Evolutionary conservation across 2,329 filamentous ascomycete species (phyloP).

Genomic region (Venturia aucupariae): DNA sequence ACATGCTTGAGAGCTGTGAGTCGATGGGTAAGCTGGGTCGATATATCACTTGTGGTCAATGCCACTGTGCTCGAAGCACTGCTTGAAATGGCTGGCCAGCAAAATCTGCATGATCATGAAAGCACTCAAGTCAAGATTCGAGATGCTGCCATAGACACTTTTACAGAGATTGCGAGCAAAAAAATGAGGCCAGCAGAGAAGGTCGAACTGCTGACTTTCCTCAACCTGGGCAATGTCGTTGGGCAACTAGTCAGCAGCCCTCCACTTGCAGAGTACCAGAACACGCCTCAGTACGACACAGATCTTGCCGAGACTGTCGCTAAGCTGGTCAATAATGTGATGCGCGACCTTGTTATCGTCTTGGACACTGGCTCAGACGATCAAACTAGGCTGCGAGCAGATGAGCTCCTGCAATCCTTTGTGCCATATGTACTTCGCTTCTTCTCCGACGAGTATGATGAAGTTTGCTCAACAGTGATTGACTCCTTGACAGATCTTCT

Average conservation of each 20-base stretch:
- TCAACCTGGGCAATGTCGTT: slow-evolving; percentile 80
- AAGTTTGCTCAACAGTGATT: slow-evolving; percentile 93
- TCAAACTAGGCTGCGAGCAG: slow-evolving; percentile 62
- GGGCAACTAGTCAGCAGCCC: slow-evolving; percentile 77
- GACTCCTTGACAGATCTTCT: slow-evolving; percentile 87
- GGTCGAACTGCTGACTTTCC: slow-evolving; percentile 82
- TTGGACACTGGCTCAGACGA: slow-evolving; percentile 62
- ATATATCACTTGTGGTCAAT: slow-evolving; percentile 89
- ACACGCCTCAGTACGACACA: slow-evolving; percentile 82
- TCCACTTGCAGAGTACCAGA: slow-evolving; percentile 66
- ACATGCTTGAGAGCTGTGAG: slow-evolving; percentile 86
- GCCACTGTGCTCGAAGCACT: slow-evolving; percentile 76
- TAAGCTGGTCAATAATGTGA: slow-evolving; percentile 85
- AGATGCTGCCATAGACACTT: slow-evolving; percentile 84
- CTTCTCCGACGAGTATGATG: slow-evolving; percentile 96
- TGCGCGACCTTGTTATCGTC: slow-evolving; percentile 78
- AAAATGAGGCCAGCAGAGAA: slow-evolving; percentile 96
- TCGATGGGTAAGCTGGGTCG: slow-evolving; percentile 98
- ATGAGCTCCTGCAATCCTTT: slow-evolving; percentile 73
- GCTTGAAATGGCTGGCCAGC: slow-evolving; percentile 76
- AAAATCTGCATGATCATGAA: slow-evolving; percentile 35
- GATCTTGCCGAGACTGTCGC: slow-evolving; percentile 92
- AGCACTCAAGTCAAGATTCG: slow-evolving; percentile 43
- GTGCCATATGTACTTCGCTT: slow-evolving; percentile 82
- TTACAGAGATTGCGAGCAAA: slow-evolving; percentile 93